Evolutionary conservation across 129 eudicot species (phyloP).

Genomic region (Solidago caesia): DNA sequence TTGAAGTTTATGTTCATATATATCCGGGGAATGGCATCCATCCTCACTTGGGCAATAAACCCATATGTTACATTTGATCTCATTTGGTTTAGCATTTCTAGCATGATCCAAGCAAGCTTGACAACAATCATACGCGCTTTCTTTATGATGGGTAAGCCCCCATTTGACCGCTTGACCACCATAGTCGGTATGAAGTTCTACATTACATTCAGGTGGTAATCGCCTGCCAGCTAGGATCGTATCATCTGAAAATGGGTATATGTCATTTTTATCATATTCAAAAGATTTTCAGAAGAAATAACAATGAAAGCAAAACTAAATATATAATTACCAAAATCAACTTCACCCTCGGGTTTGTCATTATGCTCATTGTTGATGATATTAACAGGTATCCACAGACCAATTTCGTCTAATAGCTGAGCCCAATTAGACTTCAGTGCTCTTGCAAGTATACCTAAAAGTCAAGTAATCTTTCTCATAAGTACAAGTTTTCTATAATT

Average conservation of each 20-base stretch:
- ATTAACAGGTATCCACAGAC: constrained; percentile 79
- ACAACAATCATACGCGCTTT: constrained; percentile 89
- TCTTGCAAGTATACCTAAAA: constrained; percentile 55
- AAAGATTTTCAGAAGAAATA: not conserved
- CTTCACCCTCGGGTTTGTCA: constrained; percentile 86
- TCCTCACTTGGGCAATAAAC: constrained; percentile 76
- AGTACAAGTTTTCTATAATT: not conserved
- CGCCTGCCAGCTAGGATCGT: constrained; percentile 55
- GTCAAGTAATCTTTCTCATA: not conserved
- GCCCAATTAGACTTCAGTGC: constrained; percentile 70
- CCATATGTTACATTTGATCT: constrained; percentile 77
- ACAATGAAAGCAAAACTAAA: not conserved
- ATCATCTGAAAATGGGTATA: constrained; percentile 39
- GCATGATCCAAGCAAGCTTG: constrained; percentile 89
- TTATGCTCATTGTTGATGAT: constrained; percentile 64
- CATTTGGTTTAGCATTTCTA: constrained; percentile 58
- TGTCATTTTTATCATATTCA: not conserved
- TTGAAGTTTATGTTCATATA: constrained; percentile 65
- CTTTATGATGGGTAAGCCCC: constrained; percentile 89
- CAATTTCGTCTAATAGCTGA: constrained; percentile 56
- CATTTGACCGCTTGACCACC: constrained; percentile 80
- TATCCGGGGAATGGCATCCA: constrained; percentile 87
- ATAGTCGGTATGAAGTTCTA: constrained; percentile 79
- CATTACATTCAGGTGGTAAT: constrained; percentile 74
- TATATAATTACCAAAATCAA: constrained; percentile 58